phyloP scores from a whole-genome alignment of 1,284 basidiomycete genomes.

The Tilletia indica region DNA sequence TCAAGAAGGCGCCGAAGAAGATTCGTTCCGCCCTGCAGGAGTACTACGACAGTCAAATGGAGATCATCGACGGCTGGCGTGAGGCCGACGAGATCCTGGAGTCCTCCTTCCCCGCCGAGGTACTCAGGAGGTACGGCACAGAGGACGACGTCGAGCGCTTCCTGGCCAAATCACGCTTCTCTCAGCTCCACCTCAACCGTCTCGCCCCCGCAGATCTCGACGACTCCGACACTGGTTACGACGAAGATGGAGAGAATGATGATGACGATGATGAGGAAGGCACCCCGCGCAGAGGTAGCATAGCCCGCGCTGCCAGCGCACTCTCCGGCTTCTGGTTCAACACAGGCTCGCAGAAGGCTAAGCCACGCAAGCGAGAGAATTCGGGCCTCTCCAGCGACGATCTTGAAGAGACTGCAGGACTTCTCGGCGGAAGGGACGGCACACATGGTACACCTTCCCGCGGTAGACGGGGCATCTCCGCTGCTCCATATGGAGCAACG shows the following conservation, averaged over 20 bases:
- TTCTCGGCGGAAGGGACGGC: background rate
- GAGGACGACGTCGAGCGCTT: slow-evolving; percentile 26
- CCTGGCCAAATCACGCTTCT: slow-evolving; percentile 4
- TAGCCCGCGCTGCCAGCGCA: slow-evolving; percentile 27
- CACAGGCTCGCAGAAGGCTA: background rate
- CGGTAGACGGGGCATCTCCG: background rate
- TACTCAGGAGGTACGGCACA: slow-evolving; percentile 46
- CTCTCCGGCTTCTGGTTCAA: slow-evolving; percentile 40
- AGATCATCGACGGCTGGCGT: slow-evolving; percentile 50
- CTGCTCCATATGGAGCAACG: background rate
- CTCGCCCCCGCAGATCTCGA: background rate
- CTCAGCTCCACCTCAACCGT: slow-evolving; percentile 12
- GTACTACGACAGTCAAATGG: slow-evolving; percentile 49
- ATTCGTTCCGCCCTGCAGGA: slow-evolving; percentile 33
- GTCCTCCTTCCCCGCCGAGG: slow-evolving; percentile 50
- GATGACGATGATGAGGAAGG: slow-evolving; percentile 39
- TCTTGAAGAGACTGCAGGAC: slow-evolving; percentile 2
- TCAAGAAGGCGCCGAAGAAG: slow-evolving; percentile 29
- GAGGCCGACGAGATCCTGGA: slow-evolving; percentile 54
- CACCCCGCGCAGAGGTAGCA: slow-evolving; percentile 22
- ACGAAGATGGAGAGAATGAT: slow-evolving; percentile 34
- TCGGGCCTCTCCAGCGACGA: background rate
- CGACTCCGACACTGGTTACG: slow-evolving; percentile 17
- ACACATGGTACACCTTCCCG: background rate
- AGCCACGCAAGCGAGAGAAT: background rate